phyloP scores from a whole-genome alignment of 2,329 filamentous ascomycete species.

The Hypoxylon sp. region DNA sequence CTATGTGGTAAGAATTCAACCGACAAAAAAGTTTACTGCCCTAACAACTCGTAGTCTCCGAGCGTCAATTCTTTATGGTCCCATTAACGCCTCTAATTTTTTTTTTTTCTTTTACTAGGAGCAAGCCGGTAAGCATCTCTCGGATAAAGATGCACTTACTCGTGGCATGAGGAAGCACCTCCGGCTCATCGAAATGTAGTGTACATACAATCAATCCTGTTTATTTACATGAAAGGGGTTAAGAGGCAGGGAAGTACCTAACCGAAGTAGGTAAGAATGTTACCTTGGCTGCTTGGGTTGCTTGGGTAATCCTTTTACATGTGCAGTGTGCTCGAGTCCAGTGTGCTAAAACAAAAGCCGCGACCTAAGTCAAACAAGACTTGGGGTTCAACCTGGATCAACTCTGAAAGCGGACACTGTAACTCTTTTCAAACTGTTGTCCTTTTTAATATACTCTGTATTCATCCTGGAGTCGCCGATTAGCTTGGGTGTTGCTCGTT shows the following conservation, averaged over 20 bases:
- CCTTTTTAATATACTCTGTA: conserved; percentile 36
- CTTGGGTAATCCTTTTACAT: neutral
- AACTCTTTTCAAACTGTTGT: conserved; percentile 19
- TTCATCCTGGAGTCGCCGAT: conserved; percentile 20
- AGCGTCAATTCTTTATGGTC: neutral
- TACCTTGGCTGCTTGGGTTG: neutral
- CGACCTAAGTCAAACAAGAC: conserved; percentile 14
- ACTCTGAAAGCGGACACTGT: conserved; percentile 32
- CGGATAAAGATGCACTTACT: neutral
- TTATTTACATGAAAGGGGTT: conserved; percentile 5
- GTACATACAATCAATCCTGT: neutral
- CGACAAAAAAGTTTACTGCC: conserved; percentile 3
- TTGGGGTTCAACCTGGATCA: conserved; percentile 5
- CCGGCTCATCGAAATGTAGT: neutral
- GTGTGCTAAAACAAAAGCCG: conserved; percentile 8
- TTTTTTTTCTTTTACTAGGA: neutral
- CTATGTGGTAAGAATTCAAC: conserved; percentile 2
- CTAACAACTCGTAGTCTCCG: neutral
- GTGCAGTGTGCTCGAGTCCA: conserved; percentile 5
- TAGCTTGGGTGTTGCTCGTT: conserved; percentile 35
- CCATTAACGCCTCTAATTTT: too few relatives aligned
- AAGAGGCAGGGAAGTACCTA: neutral
- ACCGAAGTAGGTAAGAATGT: conserved; percentile 2
- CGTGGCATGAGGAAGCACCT: neutral
- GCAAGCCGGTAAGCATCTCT: neutral